phyloP scores from a whole-genome alignment of 768 basidiomycete genomes.

The Tricholoma sp. region DNA sequence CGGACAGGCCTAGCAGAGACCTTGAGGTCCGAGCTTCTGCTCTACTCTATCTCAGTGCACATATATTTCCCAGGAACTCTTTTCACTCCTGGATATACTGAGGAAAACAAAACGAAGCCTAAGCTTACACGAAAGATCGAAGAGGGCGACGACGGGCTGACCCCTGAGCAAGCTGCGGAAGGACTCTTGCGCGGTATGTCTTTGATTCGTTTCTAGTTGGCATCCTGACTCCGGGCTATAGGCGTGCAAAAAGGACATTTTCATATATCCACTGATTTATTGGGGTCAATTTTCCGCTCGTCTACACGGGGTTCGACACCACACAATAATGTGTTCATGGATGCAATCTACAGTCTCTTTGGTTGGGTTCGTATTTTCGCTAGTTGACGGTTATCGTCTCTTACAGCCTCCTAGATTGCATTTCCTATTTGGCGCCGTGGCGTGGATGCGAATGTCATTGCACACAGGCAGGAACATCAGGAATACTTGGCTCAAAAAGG shows the following conservation, averaged over 20 bases:
- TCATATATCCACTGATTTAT: constrained; percentile 74
- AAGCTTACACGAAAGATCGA: constrained; percentile 74
- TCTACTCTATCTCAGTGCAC: constrained; percentile 77
- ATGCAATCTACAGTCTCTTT: constrained; percentile 41
- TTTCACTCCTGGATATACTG: constrained; percentile 67
- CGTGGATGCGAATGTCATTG: constrained; percentile 44
- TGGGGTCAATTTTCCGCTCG: constrained; percentile 63
- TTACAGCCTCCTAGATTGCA: constrained; percentile 34
- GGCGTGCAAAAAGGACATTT: constrained; percentile 71
- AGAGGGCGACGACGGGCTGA: constrained; percentile 59
- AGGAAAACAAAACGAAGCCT: constrained; percentile 78
- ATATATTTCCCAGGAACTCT: constrained; percentile 85
- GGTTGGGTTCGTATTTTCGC: constrained; percentile 36
- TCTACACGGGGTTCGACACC: constrained; percentile 64
- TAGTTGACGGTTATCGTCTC: not conserved
- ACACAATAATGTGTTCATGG: constrained; percentile 53
- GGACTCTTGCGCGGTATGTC: constrained; percentile 51
- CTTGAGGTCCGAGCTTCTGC: constrained; percentile 73
- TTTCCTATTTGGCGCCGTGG: constrained; percentile 48
- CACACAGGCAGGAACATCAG: constrained; percentile 42
- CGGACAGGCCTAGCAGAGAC: constrained; percentile 75
- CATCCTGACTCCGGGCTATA: constrained; percentile 16
- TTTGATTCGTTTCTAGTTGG: not conserved
- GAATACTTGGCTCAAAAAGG: constrained; percentile 38
- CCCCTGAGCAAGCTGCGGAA: constrained; percentile 59